Evolutionary conservation across 1,284 basidiomycete genomes (phyloP).

Genomic region (Ceratobasidium sp.): DNA sequence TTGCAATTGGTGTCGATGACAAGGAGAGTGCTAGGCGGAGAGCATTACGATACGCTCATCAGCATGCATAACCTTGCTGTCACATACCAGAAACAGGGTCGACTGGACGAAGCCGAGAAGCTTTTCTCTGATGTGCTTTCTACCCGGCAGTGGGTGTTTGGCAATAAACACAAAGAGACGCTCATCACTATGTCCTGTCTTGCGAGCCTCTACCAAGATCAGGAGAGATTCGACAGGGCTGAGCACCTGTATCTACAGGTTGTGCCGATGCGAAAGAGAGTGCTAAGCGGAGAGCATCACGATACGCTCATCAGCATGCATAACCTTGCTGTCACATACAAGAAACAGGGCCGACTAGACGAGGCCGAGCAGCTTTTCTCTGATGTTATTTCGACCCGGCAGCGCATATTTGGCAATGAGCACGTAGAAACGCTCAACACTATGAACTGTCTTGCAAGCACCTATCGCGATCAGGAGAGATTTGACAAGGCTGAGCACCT

Average conservation of each 20-base stretch:
- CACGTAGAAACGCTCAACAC: background rate
- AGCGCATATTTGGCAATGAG: background rate
- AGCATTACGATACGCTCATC: too few species aligned
- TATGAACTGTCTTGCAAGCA: background rate
- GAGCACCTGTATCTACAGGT: too few species aligned
- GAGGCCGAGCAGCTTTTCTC: background rate
- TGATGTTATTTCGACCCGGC: background rate
- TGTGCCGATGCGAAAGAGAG: too few species aligned
- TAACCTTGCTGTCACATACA: too few species aligned
- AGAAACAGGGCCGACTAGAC: too few species aligned
- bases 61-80: background rate
- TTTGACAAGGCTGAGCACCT: background rate
- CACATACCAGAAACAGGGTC: background rate
- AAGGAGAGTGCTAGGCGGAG: background rate
- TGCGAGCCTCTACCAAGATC: too few species aligned
- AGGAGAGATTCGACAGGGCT: too few species aligned
- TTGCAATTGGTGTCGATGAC: background rate
- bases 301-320: too few species aligned
- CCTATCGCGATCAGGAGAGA: background rate
- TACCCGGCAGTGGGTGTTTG: background rate
- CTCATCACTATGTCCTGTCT: too few species aligned
- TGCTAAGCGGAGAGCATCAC: too few species aligned
- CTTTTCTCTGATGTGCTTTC: background rate
- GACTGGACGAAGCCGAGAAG: background rate
- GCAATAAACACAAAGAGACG: background rate